Evolutionary conservation across 2,329 filamentous ascomycete genomes (phyloP).

Genomic region (Aurifilum marmelostoma): DNA sequence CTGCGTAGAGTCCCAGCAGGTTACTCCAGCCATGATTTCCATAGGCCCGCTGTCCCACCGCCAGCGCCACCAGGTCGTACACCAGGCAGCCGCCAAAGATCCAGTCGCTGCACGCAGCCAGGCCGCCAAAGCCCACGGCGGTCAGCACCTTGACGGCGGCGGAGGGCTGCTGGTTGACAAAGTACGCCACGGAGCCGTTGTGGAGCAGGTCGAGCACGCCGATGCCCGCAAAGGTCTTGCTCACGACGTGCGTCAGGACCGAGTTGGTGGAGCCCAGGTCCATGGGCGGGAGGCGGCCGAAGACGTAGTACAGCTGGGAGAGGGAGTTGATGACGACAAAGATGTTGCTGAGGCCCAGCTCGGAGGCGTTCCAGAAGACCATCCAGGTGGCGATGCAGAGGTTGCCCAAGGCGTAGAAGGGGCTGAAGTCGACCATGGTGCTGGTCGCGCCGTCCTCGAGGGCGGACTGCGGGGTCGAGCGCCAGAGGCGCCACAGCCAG

Average conservation of each 20-base stretch:
- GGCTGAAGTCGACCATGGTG: conserved; percentile 57
- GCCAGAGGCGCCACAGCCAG: conserved; percentile 61
- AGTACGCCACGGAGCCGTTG: conserved; percentile 61
- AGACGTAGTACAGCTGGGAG: conserved; percentile 58
- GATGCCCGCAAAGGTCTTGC: conserved; percentile 64
- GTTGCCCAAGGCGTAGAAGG: conserved; percentile 60
- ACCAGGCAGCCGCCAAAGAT: conserved; percentile 63
- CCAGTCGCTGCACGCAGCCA: conserved; percentile 58
- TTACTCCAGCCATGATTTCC: conserved; percentile 51
- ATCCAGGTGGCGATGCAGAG: conserved; percentile 64
- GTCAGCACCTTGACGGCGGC: conserved; percentile 54
- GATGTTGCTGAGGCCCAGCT: conserved; percentile 54
- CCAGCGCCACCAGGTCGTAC: conserved; percentile 59
- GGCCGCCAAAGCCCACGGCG: conserved; percentile 54
- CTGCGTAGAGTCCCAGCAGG: conserved; percentile 54
- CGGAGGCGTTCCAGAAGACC: conserved; percentile 62
- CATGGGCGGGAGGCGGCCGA: conserved; percentile 51
- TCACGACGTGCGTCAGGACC: conserved; percentile 60
- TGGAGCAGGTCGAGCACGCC: conserved; percentile 62
- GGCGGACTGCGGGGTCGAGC: conserved; percentile 45
- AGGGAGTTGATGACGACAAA: conserved; percentile 61
- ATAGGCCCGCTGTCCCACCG: conserved; percentile 54
- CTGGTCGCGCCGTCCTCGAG: conserved; percentile 45
- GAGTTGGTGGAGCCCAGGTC: conserved; percentile 52
- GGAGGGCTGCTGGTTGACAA: conserved; percentile 50